Evolutionary conservation across 2,329 filamentous ascomycete species (phyloP).

Genomic region (Sporothrix pallida): DNA sequence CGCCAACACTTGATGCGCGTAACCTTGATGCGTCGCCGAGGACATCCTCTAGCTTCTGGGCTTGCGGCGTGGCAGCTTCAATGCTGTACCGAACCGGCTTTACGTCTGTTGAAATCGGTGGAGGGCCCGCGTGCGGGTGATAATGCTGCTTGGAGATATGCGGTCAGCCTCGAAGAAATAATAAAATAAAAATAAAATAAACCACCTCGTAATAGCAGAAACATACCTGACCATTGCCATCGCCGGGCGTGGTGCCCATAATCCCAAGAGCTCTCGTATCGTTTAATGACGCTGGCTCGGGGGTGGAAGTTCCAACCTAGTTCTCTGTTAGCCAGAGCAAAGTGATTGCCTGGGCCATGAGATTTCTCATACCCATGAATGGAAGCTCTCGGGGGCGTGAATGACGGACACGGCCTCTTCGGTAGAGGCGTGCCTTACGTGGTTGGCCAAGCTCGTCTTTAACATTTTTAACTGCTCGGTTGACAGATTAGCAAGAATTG

Average conservation of each 20-base stretch:
- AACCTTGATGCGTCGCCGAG: slow-evolving; percentile 60
- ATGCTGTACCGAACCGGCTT: slow-evolving; percentile 68
- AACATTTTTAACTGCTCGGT: slow-evolving; percentile 56
- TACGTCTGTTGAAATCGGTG: slow-evolving; percentile 77
- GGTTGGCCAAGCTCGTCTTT: slow-evolving; percentile 62
- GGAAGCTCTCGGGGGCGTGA: slow-evolving; percentile 84
- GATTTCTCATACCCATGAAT: slow-evolving; percentile 68
- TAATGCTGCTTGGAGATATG: not conserved
- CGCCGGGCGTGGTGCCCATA: slow-evolving; percentile 46
- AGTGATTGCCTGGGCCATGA: not conserved
- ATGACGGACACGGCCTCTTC: slow-evolving; percentile 90
- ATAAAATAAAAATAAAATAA: not conserved
- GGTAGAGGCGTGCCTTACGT: slow-evolving; percentile 63
- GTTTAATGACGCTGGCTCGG: slow-evolving; percentile 26
- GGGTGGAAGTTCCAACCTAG: slow-evolving; percentile 29
- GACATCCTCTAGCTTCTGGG: slow-evolving; percentile 80
- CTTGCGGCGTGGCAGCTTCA: slow-evolving; percentile 77
- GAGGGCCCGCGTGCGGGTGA: slow-evolving; percentile 56
- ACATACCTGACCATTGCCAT: slow-evolving; percentile 48
- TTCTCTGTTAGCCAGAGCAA: not conserved
- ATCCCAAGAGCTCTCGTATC: slow-evolving; percentile 44
- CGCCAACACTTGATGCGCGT: slow-evolving; percentile 72
- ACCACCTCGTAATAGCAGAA: too few species aligned
- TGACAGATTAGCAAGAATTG: not conserved
- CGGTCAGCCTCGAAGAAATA: not conserved